phyloP scores from a whole-genome alignment of 805 yeast genomes.

The Metschnikowia koreensis region DNA sequence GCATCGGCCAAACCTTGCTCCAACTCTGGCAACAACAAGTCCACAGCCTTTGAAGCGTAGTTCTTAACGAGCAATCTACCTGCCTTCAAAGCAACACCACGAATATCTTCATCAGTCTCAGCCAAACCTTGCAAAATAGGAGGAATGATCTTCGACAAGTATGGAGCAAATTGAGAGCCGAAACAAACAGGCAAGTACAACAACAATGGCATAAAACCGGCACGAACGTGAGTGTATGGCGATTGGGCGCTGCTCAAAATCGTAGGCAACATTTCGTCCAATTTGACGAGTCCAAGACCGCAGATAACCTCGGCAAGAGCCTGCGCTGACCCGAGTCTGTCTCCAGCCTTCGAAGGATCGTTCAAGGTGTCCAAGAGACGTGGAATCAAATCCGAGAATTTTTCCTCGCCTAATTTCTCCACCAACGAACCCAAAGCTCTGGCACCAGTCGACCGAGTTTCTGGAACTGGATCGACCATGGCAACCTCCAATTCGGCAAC shows the following conservation, averaged over 20 bases:
- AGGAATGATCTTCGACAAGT: constrained; percentile 81
- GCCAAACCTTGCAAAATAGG: constrained; percentile 90
- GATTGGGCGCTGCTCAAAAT: constrained; percentile 71
- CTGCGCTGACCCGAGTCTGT: constrained; percentile 95
- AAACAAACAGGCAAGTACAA: constrained; percentile 92
- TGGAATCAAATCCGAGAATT: constrained; percentile 88
- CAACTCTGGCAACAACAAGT: constrained; percentile 87
- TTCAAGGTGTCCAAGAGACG: constrained; percentile 70
- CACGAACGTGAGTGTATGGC: constrained; percentile 70
- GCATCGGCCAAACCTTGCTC: constrained; percentile 84
- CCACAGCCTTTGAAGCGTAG: constrained; percentile 91
- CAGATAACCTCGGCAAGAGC: constrained; percentile 91
- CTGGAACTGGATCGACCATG: constrained; percentile 98
- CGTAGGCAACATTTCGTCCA: constrained; percentile 84
- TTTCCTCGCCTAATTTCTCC: constrained; percentile 93
- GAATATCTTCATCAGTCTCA: constrained; percentile 78
- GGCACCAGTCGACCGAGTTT: constrained; percentile 95
- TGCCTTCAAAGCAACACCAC: constrained; percentile 87
- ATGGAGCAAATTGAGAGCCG: constrained; percentile 88
- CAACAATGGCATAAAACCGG: constrained; percentile 88
- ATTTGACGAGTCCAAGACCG: constrained; percentile 83
- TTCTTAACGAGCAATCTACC: constrained; percentile 89
- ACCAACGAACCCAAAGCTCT: constrained; percentile 95
- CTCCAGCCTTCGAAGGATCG: constrained; percentile 80
- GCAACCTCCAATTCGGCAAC: constrained; percentile 84